Evolutionary conservation across 2,329 filamentous ascomycete genomes (phyloP), one percentile per base, ranked within the genome.

Genomic region (Teratosphaeria viscida): DNA sequence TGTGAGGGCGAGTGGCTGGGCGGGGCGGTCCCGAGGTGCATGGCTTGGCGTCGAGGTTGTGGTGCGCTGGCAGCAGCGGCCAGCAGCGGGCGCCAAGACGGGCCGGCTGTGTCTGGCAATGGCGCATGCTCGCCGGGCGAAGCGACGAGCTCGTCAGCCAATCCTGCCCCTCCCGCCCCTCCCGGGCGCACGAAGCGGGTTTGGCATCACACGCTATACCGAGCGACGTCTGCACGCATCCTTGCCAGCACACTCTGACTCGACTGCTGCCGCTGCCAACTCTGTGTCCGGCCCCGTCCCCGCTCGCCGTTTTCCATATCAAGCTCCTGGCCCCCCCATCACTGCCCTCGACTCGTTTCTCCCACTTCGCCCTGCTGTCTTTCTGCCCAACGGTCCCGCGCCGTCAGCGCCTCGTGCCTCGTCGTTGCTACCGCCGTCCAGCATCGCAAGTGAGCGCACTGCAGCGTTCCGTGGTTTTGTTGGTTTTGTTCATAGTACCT

Each of bases 271-370:
- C 14, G 16, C 16, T 57, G 56, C 43, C 56, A 57, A 57, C 56
- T 43, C 52, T n/a, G 26, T 57, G 23, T 5, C 8, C 29, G 26
- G 27, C 26, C 19, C 56, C n/a, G 29, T 52, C 35, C 27, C 35
- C 60, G 55, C 35, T 27, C 27, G 23, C 52, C 11, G 34, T 26
- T 55, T 59, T 54, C 64, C 66, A 67, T 68, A 68, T 68, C 60
- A 64, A 60, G 59, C 54, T 61, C 53, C 57, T 58, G 57, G 59
- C 64, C 66, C 64, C 58, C 63, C 23, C 61, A 16, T 39, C 52
- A 35, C 37, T 19, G 26, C 43, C 35, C 57, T 61, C 19, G 34
- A 12, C 57, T 43, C 19, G 43, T 63, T 32, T 59, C 59, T 59
- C 57, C 62, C 37, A 57, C 56, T 63, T 60, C 60, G 5, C 65